Base-by-base conservation (phyloP, 2,329 filamentous ascomycete species). In the Fusarium humuli region DNA sequence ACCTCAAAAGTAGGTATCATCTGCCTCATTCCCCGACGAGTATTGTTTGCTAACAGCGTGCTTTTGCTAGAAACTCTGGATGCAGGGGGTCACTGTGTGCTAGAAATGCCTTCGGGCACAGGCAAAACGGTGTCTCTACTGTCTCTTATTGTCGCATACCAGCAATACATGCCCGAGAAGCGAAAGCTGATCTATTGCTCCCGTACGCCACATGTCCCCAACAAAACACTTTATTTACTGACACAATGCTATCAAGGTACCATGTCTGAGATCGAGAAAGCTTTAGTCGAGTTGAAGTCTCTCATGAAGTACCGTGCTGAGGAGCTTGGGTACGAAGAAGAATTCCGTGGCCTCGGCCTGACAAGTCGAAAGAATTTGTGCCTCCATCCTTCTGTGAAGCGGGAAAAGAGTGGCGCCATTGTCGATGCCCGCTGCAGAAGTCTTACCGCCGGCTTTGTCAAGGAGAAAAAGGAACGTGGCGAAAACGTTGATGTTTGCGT, bases 241-340 rank as follows among this genome's bases (percentile, higher is more conserved):
- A 72, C 45, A 45, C 20, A 13, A 42, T n/a, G 12, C 18, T 10
- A 16, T 22, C 32, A 25, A 30, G 88, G 88, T 83, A 99, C 96
- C 60, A 99, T 99, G 94, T 99, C 96, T 40, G 96, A 99, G 83
- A 99, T 99, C 76, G 96, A 99, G 79, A 99, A 99, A 82, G 96
- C 97, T 0, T 82, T 99, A 55, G 93, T 93, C 12, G 96, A 99
- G 81, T 80, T 99, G 74, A 94, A 96, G 79, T 91, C 90, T 25
- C 82, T 99, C 56, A 99, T 99, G 94, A 97, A 97, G 78, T 98
- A 97, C 77, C 92, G 96, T 18, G 85, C 93, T 8, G 88, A 97
- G 69, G 90, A 98, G 79, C 87, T 99, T n/a, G 96, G 96, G 1
- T 86, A 91, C 63, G 91, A 92, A 69, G 96, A 99, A 80, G 95